A percentile compares a stretch with the other conserved stretches of the same genome.
These are phyloP conservation scores for Diaporthe capsici DNA, from an alignment of 2,329 filamentous ascomycete species.

Conservation along the genomic window DNA sequence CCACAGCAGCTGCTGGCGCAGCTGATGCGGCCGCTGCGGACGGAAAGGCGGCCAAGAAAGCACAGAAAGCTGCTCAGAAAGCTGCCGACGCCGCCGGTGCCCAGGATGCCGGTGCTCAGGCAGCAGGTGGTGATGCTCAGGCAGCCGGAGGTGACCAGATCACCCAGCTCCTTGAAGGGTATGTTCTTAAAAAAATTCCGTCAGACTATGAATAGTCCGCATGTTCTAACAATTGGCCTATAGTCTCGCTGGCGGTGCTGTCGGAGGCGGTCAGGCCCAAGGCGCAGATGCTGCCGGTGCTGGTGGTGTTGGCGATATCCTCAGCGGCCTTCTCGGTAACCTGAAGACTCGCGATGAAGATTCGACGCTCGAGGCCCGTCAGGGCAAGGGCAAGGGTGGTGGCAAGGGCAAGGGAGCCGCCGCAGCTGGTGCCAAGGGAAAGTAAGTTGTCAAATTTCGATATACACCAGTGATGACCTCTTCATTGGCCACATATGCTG, in stretches of 20 bases:
- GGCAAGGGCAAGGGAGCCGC: slow-evolving; percentile 5
- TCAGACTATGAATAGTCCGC: no score
- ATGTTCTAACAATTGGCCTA: not conserved
- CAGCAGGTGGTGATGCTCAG: not conserved
- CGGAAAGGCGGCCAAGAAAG: slow-evolving; percentile 1
- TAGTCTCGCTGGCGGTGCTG: slow-evolving; percentile 8
- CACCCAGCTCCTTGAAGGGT: slow-evolving; percentile 26
- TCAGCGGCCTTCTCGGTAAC: slow-evolving; percentile 15
- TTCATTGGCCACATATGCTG: not conserved
- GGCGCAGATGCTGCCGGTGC: not conserved
- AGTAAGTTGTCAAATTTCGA: not conserved
- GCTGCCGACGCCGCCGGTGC: not conserved
- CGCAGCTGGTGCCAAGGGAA: not conserved
- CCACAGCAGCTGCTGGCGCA: not conserved
- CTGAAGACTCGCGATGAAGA: slow-evolving; percentile 23
- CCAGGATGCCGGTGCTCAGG: slow-evolving; percentile 10
- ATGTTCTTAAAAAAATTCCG: not conserved
- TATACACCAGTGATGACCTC: not conserved
- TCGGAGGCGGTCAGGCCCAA: slow-evolving; percentile 5
- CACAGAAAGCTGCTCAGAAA: not conserved
- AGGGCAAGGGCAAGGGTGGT: slow-evolving; percentile 16
- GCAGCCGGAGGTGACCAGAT: slow-evolving; percentile 19
- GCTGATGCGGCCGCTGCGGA: not conserved
- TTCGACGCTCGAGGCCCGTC: not conserved
- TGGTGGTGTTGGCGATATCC: slow-evolving; percentile 6